phyloP scores from a whole-genome alignment of 2,329 filamentous ascomycete genomes.

The Alternaria conjuncta region DNA sequence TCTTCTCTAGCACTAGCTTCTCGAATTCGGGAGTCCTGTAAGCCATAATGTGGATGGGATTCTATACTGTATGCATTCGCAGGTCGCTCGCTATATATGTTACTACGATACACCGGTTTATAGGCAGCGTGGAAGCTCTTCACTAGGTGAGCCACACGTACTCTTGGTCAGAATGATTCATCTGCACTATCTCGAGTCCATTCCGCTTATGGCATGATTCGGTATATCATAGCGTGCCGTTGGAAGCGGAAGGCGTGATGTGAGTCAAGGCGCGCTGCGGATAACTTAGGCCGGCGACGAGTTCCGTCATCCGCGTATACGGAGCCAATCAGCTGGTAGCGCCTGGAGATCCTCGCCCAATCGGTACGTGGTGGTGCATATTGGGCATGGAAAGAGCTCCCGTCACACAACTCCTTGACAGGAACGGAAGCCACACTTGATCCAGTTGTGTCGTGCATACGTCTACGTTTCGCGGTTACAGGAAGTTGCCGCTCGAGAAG shows the following conservation, averaged over 20 bases:
- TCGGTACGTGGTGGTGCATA: background rate
- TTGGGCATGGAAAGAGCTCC: background rate
- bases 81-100: background rate
- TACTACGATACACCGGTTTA: background rate
- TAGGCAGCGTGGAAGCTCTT: background rate
- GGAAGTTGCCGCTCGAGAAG: constrained; percentile 75
- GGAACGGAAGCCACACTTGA: background rate
- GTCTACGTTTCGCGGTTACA: constrained; percentile 44
- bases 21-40: background rate
- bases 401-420: background rate
- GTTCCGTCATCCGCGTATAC: background rate
- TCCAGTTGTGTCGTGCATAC: background rate
- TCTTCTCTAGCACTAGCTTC: background rate
- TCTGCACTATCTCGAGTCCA: background rate
- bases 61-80: background rate
- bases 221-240: background rate
- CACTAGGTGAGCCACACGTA: background rate
- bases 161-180: background rate
- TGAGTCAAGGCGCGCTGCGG: background rate
- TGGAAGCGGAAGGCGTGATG: background rate
- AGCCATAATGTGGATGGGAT: background rate
- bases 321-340: background rate
- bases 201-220: background rate
- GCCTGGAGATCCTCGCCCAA: background rate
- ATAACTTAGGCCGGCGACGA: background rate